Evolutionary conservation across 1,284 basidiomycete species (phyloP).

Genomic region (Coniferiporia sulphurascens): DNA sequence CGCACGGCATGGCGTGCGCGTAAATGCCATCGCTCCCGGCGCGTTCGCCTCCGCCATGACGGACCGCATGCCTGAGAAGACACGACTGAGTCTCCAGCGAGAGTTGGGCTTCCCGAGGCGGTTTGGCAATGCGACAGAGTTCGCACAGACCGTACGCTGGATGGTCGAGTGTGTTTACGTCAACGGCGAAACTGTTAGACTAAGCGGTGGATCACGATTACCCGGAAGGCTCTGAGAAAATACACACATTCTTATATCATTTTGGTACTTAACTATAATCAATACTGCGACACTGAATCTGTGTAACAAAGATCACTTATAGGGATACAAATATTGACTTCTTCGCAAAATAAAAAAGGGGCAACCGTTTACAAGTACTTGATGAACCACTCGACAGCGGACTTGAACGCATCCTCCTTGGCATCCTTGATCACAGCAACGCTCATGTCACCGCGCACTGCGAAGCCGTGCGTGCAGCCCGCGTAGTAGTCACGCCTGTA

Average conservation of each 20-base stretch:
- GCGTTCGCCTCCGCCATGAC: constrained; percentile 46
- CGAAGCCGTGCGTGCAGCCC: constrained; percentile 60
- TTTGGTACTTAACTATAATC: background rate
- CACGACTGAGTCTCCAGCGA: constrained; percentile 27
- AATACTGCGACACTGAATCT: background rate
- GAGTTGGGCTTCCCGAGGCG: constrained; percentile 41
- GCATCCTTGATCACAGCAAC: constrained; percentile 32
- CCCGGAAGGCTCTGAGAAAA: constrained; percentile 30
- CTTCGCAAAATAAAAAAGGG: background rate
- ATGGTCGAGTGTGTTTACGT: constrained; percentile 48
- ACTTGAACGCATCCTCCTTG: constrained; percentile 40
- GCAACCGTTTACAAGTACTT: constrained; percentile 26
- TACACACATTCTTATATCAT: background rate
- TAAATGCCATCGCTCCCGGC: constrained; percentile 49
- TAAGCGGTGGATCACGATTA: constrained; percentile 40
- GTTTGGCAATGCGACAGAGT: constrained; percentile 44
- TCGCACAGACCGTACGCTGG: constrained; percentile 49
- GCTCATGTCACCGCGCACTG: constrained; percentile 34
- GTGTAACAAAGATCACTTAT: background rate
- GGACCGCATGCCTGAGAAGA: constrained; percentile 29
- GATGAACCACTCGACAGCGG: constrained; percentile 33
- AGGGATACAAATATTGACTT: background rate
- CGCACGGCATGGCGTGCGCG: constrained; percentile 44
- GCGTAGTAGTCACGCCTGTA: constrained; percentile 53
- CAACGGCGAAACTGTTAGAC: constrained; percentile 51